Percentiles rank a stretch among this genome's conserved stretches.
Conservation (phyloP, 2,329 filamentous ascomycete species). For the Monosporascus sp. region DNA sequence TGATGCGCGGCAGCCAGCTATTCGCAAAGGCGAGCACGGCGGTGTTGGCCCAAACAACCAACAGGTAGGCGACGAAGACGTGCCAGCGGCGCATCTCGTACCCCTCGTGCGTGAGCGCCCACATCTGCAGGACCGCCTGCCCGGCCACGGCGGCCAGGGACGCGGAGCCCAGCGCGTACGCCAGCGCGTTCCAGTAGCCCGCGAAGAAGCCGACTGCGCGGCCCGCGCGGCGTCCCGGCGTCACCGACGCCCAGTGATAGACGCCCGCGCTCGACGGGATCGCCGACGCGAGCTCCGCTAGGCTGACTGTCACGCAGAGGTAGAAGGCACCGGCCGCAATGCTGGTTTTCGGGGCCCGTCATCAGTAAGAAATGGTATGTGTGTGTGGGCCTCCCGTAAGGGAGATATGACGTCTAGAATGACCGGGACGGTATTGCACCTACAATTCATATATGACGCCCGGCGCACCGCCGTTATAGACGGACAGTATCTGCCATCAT, state of each 20-base stretch:
- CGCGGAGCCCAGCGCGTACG: constrained; percentile 34
- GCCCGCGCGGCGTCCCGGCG: constrained; percentile 47
- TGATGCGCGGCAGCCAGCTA: constrained; percentile 44
- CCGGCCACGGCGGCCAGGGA: constrained; percentile 37
- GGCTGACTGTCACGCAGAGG: constrained; percentile 51
- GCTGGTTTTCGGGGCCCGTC: background rate
- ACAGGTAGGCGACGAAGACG: constrained; percentile 37
- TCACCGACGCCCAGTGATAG: constrained; percentile 58
- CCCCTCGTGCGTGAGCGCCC: constrained; percentile 33
- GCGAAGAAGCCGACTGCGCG: constrained; percentile 42
- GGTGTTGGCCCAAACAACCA: constrained; percentile 35
- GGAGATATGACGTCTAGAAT: too few relatives aligned
- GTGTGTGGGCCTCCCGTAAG: too few relatives aligned
- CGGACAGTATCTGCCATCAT: background rate
- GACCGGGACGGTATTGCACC: background rate
- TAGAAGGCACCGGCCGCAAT: constrained; percentile 45
- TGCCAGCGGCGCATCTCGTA: constrained; percentile 36
- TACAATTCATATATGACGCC: constrained; percentile 4
- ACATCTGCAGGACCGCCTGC: constrained; percentile 39
- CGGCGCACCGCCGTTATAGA: constrained; percentile 1
- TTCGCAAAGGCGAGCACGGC: constrained; percentile 48
- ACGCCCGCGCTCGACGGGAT: constrained; percentile 58
- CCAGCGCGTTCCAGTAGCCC: constrained; percentile 42
- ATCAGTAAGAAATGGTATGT: background rate
- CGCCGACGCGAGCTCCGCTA: constrained; percentile 56